Evolutionary conservation across 305 asterid genomes (phyloP).

Genomic region (Fraxinus velutina): DNA sequence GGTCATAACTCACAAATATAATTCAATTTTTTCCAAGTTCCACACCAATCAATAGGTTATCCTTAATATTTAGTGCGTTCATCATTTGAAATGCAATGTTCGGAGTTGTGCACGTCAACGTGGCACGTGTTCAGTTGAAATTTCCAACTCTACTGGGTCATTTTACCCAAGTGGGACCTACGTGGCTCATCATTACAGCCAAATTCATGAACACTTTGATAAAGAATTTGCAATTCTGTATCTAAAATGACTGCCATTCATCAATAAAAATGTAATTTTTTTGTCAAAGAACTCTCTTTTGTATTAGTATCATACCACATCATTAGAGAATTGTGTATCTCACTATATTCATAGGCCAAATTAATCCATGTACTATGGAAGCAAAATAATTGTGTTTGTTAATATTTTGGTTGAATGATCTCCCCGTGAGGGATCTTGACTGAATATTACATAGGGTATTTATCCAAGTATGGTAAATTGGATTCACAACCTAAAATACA

Average conservation of each 20-base stretch:
- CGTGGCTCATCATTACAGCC: background rate
- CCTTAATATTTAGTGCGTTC: background rate
- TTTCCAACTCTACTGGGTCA: background rate
- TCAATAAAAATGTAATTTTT: background rate
- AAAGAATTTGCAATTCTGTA: background rate
- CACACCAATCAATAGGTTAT: background rate
- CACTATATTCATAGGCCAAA: background rate
- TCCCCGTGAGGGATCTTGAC: background rate
- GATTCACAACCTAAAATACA: background rate
- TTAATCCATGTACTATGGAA: background rate
- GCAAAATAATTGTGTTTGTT: background rate
- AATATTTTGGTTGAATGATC: background rate
- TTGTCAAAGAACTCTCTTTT: background rate
- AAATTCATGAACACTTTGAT: background rate
- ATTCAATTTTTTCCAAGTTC: background rate
- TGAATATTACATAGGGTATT: background rate
- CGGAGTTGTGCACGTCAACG: background rate
- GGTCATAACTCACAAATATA: background rate
- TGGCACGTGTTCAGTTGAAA: background rate
- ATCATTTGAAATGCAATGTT: background rate
- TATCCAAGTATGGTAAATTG: background rate
- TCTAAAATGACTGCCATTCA: background rate
- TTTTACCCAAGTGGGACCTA: background rate
- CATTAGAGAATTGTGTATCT: background rate
- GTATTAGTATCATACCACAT: background rate